Conservation (phyloP, 2,329 filamentous ascomycete genomes). For the Elsinoe ampelina region DNA sequence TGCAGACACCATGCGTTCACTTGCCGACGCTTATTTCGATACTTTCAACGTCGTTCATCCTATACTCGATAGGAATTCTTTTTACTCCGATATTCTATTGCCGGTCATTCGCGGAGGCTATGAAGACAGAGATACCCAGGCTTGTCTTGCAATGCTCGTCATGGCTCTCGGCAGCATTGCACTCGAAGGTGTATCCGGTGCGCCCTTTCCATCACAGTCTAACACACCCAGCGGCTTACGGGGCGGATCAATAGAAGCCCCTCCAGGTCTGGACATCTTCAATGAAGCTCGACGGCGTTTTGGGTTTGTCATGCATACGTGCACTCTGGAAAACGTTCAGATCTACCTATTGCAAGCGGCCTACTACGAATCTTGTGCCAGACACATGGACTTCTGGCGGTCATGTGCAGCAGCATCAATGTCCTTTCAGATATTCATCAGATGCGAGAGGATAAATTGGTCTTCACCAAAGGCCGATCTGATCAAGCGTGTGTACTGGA, state of each 20-base stretch:
- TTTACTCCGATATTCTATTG: conserved; percentile 40
- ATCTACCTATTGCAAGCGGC: conserved; percentile 48
- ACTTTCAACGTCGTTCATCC: conserved; percentile 51
- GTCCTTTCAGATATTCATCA: conserved; percentile 48
- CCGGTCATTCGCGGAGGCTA: conserved; percentile 42
- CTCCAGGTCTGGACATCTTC: conserved; percentile 51
- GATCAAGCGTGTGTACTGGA: conserved; percentile 49
- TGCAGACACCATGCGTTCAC: conserved; percentile 42
- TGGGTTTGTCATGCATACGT: conserved; percentile 48
- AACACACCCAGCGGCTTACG: conserved; percentile 44
- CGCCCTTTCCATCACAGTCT: conserved; percentile 37
- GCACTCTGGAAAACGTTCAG: conserved; percentile 51
- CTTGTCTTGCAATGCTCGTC: conserved; percentile 48
- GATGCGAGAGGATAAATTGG: conserved; percentile 40
- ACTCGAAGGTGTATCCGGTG: conserved; percentile 41
- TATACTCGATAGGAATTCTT: conserved; percentile 48
- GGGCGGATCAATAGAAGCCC: conserved; percentile 41
- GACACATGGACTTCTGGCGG: conserved; percentile 49
- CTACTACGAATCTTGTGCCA: conserved; percentile 46
- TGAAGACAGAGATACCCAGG: conserved; percentile 39
- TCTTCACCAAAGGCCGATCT: conserved; percentile 41
- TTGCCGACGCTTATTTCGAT: conserved; percentile 50
- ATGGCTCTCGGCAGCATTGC: conserved; percentile 52
- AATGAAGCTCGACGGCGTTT: conserved; percentile 54
- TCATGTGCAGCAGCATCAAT: conserved; percentile 47